Conservation (phyloP, 768 basidiomycete genomes). For the Paxillus rubicundulus region DNA sequence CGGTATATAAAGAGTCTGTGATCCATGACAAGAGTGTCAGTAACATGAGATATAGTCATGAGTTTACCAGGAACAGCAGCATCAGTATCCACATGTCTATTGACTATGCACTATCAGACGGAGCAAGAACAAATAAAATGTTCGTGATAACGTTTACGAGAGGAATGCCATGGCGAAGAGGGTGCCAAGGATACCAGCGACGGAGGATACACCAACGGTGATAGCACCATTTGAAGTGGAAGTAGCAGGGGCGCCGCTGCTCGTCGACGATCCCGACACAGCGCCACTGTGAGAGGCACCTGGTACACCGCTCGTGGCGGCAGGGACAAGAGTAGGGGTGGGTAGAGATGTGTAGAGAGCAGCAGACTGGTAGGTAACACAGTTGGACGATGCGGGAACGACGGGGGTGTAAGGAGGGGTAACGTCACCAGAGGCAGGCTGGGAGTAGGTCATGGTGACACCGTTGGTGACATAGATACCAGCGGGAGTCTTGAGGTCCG, state of each 20-base stretch:
- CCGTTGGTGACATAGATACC: slow-evolving; percentile 50
- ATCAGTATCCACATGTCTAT: neutral
- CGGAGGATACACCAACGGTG: slow-evolving; percentile 29
- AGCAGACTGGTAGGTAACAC: slow-evolving; percentile 35
- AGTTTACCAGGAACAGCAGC: neutral
- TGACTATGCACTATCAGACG: slow-evolving; percentile 1
- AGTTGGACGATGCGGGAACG: slow-evolving; percentile 45
- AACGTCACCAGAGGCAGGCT: slow-evolving; percentile 36
- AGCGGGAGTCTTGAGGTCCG: slow-evolving; percentile 61
- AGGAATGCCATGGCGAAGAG: slow-evolving; percentile 38
- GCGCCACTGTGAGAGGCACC: neutral
- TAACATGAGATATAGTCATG: neutral
- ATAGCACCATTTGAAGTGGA: slow-evolving; percentile 22
- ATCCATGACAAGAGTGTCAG: neutral
- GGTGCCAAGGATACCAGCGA: slow-evolving; percentile 35
- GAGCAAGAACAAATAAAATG: neutral
- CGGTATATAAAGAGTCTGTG: neutral
- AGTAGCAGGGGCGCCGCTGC: slow-evolving; percentile 14
- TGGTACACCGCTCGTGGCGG: neutral
- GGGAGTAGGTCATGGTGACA: slow-evolving; percentile 40
- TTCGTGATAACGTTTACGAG: slow-evolving; percentile 22
- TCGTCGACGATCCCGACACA: slow-evolving; percentile 1
- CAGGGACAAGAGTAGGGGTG: neutral
- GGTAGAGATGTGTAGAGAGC: slow-evolving; percentile 35
- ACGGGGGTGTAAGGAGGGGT: slow-evolving; percentile 41